Evolutionary conservation across 2,329 filamentous ascomycete species (phyloP), one percentile per base, ranked within the genome.

Genomic region (Neonectria neomacrospora): DNA sequence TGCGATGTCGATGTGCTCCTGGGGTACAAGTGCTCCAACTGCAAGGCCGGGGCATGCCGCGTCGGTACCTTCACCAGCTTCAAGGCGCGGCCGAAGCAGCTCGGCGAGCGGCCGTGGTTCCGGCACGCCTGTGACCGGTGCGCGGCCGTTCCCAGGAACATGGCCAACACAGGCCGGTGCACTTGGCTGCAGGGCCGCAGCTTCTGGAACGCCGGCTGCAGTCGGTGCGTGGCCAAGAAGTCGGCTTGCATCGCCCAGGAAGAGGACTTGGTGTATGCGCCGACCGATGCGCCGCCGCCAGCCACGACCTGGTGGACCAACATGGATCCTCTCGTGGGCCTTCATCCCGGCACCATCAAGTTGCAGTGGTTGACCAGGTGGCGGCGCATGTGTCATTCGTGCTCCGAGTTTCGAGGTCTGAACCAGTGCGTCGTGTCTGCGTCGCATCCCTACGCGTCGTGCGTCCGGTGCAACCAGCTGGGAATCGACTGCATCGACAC

Each of bases 401-500:
- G 69, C 30, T 10, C 32, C 5, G 37, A 39, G 6, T 52, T 34
- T 10, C 56, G 50, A 10, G 18, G 23, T 16, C 18, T 16, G 2
- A 41, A 37, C 6, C 3, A 37, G 10, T 71, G 69, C 71, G 69
- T 18, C 12, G 50, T 2, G 32, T 71, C 28, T 41, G 55, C 53
- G 42, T 32, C 41, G 34, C 53, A 57, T 28, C 63, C 11, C 0
- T 32, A 3, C 9, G 53, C 34, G 54, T 52, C 69, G 4, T 71
- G 69, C 22, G 58, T 64, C 47, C 65, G 69, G 34, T 79, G 77
- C 59, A 68, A 71, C 10, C 69, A 75, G 55, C 58, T 74, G 30
- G 77, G 77, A 12, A 67, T 78, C 45, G 71, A 74, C 54, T 79
- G 77, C 39, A 5, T 69, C 14, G 44, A 42, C 20, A 30, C 22